Conservation (phyloP, 192 early-diverging fungal species). For the Gamsiella multidivaricata region DNA sequence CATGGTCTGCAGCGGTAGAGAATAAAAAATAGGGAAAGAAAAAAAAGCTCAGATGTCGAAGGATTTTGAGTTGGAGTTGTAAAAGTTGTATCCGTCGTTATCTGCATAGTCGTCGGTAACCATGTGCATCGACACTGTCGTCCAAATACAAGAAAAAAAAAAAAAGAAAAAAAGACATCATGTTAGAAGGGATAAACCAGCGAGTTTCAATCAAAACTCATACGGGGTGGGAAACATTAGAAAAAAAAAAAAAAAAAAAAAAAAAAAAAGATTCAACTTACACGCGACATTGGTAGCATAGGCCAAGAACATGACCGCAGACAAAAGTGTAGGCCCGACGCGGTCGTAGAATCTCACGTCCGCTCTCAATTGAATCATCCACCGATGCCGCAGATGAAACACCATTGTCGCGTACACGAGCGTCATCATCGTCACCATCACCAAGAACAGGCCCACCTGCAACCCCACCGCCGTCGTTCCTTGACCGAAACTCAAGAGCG, state of each 20-base stretch:
- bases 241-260: constrained; percentile 9
- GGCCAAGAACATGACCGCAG: constrained; percentile 29
- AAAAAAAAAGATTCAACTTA: constrained; percentile 19
- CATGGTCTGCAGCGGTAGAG: too few species aligned
- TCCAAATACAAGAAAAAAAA: background rate
- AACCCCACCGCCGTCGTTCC: background rate
- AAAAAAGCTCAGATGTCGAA: constrained; percentile 4
- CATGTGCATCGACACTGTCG: constrained; percentile 19
- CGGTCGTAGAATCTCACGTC: constrained; percentile 39
- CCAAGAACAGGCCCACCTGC: constrained; percentile 29
- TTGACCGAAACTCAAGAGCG: constrained; percentile 73
- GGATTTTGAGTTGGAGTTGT: background rate
- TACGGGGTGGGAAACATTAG: too few species aligned
- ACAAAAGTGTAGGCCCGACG: constrained; percentile 25
- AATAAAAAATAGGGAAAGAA: too few species aligned
- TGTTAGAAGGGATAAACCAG: background rate
- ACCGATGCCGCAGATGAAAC: constrained; percentile 34
- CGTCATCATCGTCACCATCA: constrained; percentile 27
- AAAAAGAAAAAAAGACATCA: constrained; percentile 1
- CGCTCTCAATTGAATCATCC: constrained; percentile 31
- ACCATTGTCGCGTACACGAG: constrained; percentile 30
- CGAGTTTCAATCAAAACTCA: background rate
- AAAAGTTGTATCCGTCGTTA: constrained; percentile 18
- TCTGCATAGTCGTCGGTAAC: constrained; percentile 1
- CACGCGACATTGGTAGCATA: constrained; percentile 37